Evolutionary conservation across 805 yeast genomes (phyloP), one percentile per base, ranked within the genome.

Genomic region (Wickerhamiella bombiphila): DNA sequence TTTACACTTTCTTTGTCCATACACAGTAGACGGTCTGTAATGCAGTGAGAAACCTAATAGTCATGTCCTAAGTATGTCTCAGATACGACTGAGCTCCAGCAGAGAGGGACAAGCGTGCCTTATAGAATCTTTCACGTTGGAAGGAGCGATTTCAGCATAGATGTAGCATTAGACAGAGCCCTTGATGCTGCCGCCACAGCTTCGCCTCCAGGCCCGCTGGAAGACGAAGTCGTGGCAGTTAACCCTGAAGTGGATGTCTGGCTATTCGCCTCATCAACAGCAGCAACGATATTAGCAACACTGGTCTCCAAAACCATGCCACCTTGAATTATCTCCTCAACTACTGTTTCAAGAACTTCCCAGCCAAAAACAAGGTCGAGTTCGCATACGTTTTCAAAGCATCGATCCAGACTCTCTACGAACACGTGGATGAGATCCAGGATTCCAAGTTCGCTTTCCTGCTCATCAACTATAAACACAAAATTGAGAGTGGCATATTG

Each of bases 261-360:
- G 13, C 45, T 41, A 38, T 59, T 59, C 11, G 60, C 60, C 24
- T 57, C 58, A 38, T 62, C 65, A 3, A 61, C 65, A 0, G 67
- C 70, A 2, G 72, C 74, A 4, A 91, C 95, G 25, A 91, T 85
- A 42, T 78, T 72, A 19, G 62, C 53, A 16, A 85, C 82, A 47
- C 77, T 82, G 2, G 97, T 86, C 55, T 91, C 98, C 26, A 91
- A 80, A 6, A 91, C 98, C 93, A 91, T 78, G 0, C 98, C 98
- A 19, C 97, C 98, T 55, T 91, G 97, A 1, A 91, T 77, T 24
- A 91, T 79, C 51, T 91, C 97, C 50, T 53, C 60, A 35, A 86
- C 58, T 2, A 88, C 95, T 2, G 93, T 78, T 55, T 88, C 93
- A 22, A 88, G 63, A 4, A 85, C 93, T 59, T 91, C 96, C 97